Evolutionary conservation across 1,284 basidiomycete genomes (phyloP).

Genomic region (Cryptococcus floricola): DNA sequence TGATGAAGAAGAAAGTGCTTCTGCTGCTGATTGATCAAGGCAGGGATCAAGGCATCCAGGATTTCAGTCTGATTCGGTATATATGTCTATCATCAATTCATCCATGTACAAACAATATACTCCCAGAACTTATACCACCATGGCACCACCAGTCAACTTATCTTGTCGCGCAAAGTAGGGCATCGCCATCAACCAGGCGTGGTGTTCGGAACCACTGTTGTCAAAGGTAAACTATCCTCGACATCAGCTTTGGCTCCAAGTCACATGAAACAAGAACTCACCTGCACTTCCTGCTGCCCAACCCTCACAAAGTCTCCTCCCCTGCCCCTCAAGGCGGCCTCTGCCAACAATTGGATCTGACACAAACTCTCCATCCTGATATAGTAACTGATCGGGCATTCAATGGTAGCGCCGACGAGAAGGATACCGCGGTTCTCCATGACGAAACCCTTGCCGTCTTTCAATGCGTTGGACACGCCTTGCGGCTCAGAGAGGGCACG

Average conservation of each 20-base stretch:
- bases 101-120: no score
- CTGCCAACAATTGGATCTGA: slow-evolving; percentile 22
- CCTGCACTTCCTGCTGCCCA: slow-evolving; percentile 24
- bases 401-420: slow-evolving; percentile 21
- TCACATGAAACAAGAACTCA: not conserved
- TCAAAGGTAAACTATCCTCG: slow-evolving; percentile 22
- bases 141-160: slow-evolving; percentile 13
- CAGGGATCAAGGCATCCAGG: no score
- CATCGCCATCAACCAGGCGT: slow-evolving; percentile 31
- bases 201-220: slow-evolving; percentile 26
- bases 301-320: slow-evolving; percentile 22
- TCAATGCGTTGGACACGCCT: slow-evolving; percentile 6
- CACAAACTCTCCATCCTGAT: slow-evolving; percentile 26
- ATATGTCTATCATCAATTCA: no score
- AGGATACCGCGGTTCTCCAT: slow-evolving; percentile 26
- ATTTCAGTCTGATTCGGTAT: no score
- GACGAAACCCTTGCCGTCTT: slow-evolving; percentile 21
- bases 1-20: no score
- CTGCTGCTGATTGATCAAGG: no score
- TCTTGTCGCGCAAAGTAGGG: slow-evolving; percentile 22
- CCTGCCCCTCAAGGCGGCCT: slow-evolving; percentile 22
- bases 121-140: slow-evolving; percentile 1
- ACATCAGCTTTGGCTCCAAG: no score
- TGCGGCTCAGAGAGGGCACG: slow-evolving; percentile 9
- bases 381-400: slow-evolving; percentile 24